Conservation (phyloP, 108 stramenopile genomes). For the Nitzschia putrida region DNA sequence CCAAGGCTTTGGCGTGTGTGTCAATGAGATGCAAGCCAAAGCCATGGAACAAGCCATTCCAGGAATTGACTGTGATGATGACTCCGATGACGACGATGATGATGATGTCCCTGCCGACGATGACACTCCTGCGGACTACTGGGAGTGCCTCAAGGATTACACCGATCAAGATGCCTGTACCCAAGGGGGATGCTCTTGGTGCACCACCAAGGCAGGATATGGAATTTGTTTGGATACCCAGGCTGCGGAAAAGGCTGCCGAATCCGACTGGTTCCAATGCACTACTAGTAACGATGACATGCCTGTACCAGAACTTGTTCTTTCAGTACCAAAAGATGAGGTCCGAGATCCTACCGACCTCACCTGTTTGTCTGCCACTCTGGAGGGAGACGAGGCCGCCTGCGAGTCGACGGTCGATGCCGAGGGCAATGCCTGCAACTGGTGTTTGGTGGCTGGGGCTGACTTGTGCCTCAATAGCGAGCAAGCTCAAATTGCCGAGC, state of each 20-base stretch:
- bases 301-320: no score
- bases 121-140: slow-evolving; percentile 21
- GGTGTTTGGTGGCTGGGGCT: slow-evolving; percentile 14
- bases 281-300: slow-evolving; percentile 1
- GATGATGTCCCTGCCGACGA: slow-evolving; percentile 38
- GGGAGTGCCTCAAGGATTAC: slow-evolving; percentile 40
- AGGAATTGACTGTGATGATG: slow-evolving; percentile 32
- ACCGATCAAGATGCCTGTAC: slow-evolving; percentile 18
- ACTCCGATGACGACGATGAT: slow-evolving; percentile 12
- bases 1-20: slow-evolving; percentile 38
- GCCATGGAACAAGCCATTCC: slow-evolving; percentile 41
- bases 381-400: slow-evolving; percentile 14
- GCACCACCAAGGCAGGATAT: slow-evolving; percentile 33
- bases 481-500: slow-evolving; percentile 37
- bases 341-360: slow-evolving; percentile 25
- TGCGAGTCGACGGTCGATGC: slow-evolving; percentile 27
- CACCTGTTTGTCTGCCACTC: slow-evolving; percentile 17
- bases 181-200: slow-evolving; percentile 41
- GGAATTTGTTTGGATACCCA: slow-evolving; percentile 41
- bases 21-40: slow-evolving; percentile 34
- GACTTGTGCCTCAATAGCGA: slow-evolving; percentile 36
- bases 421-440: slow-evolving; percentile 34
- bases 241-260: slow-evolving; percentile 28
- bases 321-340: slow-evolving; percentile 4
- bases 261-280: slow-evolving; percentile 34